Evolutionary conservation across 2,329 filamentous ascomycete species (phyloP).

Genomic region (Fusarium hainanense): DNA sequence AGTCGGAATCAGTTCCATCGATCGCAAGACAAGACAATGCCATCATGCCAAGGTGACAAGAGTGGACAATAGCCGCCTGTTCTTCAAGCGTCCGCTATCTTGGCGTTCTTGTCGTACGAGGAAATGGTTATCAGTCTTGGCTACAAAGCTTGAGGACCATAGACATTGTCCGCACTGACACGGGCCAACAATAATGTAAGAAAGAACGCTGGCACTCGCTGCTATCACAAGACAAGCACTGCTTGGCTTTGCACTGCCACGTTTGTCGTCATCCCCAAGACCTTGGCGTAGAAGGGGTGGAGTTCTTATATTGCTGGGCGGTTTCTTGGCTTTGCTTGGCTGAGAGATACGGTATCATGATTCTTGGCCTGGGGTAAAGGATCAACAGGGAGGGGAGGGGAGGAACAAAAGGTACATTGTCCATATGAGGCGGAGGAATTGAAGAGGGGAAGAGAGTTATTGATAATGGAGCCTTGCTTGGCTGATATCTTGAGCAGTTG

Average conservation of each 20-base stretch:
- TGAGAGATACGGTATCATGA: conserved; percentile 6
- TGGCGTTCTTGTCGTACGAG: conserved; percentile 5
- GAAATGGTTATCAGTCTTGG: conserved; percentile 32
- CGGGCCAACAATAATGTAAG: not conserved
- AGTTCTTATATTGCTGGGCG: conserved; percentile 23
- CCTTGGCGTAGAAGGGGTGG: conserved; percentile 36
- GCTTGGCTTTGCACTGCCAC: conserved; percentile 44
- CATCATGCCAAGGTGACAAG: conserved; percentile 7
- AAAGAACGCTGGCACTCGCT: not conserved
- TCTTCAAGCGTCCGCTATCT: not conserved
- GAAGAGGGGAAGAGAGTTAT: not conserved
- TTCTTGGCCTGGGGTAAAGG: conserved; percentile 23
- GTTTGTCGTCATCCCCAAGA: conserved; percentile 43
- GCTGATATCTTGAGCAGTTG: not conserved
- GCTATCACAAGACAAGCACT: conserved; percentile 1
- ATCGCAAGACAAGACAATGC: not conserved
- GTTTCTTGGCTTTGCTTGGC: conserved; percentile 25
- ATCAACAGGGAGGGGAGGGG: not conserved
- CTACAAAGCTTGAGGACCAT: conserved; percentile 42
- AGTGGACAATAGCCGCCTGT: not conserved
- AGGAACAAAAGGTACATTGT: not conserved
- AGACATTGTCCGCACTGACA: conserved; percentile 19
- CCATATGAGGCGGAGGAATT: not conserved
- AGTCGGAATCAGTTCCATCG: not conserved
- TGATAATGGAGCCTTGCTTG: not conserved